A percentile compares a stretch with the other conserved stretches of the same genome.
Evolutionary conservation across 176 grass and related monocot species (phyloP).

Genomic region (Zea luxurians): DNA sequence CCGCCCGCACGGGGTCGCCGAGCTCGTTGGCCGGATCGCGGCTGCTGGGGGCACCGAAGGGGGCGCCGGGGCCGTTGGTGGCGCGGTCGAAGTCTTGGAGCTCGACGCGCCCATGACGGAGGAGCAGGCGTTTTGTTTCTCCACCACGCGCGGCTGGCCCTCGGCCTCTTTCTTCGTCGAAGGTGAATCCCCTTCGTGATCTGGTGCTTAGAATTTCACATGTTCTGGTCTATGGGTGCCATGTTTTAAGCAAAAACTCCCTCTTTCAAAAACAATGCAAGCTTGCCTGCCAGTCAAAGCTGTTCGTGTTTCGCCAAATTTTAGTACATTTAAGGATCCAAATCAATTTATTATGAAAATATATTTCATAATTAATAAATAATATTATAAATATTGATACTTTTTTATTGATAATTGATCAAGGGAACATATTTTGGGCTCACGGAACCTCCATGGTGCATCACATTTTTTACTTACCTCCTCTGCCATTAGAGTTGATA

Average conservation of each 20-base stretch:
- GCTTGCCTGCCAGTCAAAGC: too few species aligned
- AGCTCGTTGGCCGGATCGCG: conserved; percentile 57
- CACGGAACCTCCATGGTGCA: too few species aligned
- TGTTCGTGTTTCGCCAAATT: too few species aligned
- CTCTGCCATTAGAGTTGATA: too few species aligned
- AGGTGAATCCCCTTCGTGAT: conserved; percentile 42
- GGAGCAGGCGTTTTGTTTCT: conserved; percentile 71
- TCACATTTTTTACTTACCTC: too few species aligned
- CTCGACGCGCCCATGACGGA: conserved; percentile 54
- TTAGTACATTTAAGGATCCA: too few species aligned
- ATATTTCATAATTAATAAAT: too few species aligned
- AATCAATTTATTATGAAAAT: too few species aligned
- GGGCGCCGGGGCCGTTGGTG: background rate
- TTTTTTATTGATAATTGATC: too few species aligned
- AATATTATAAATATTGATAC: too few species aligned
- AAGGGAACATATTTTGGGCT: too few species aligned
- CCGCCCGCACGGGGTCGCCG: conserved; percentile 50
- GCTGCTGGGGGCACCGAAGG: conserved; percentile 5
- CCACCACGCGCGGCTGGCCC: conserved; percentile 64
- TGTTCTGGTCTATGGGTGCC: background rate
- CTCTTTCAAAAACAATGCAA: too few species aligned
- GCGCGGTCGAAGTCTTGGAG: conserved; percentile 25
- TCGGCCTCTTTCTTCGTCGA: conserved; percentile 74
- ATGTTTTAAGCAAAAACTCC: background rate
- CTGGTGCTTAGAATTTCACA: background rate